Evolutionary conservation across 257 asterid species (phyloP).

Genomic region (Scutellaria baicalensis): DNA sequence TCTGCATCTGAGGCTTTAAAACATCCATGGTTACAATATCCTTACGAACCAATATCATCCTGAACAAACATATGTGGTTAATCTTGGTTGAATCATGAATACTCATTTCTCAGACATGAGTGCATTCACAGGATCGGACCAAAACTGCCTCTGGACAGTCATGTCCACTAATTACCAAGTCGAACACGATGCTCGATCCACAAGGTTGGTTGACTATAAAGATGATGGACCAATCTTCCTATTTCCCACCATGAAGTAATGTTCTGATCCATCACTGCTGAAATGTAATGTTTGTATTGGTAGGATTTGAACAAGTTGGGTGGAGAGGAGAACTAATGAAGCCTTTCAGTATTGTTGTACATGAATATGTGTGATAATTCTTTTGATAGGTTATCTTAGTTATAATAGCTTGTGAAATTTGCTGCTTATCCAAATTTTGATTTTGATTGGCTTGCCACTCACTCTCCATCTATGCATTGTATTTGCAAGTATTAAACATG

Average conservation of each 20-base stretch:
- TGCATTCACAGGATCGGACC: conserved; percentile 8
- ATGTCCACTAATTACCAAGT: background rate
- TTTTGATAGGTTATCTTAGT: conserved; percentile 33
- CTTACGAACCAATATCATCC: conserved; percentile 78
- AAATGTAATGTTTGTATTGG: conserved; percentile 31
- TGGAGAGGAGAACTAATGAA: conserved; percentile 23
- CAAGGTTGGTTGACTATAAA: conserved; percentile 19
- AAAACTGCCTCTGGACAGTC: background rate
- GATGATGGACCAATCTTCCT: background rate
- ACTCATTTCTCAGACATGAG: background rate
- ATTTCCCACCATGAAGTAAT: conserved; percentile 21
- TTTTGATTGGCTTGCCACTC: conserved; percentile 9
- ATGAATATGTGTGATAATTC: conserved; percentile 45
- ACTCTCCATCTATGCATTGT: conserved; percentile 9
- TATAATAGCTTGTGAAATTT: conserved; percentile 36
- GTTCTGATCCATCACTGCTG: conserved; percentile 10
- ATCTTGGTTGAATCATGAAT: background rate
- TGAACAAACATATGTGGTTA: conserved; percentile 11
- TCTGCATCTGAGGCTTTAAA: conserved; percentile 90
- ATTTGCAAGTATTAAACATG: background rate
- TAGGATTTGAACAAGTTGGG: conserved; percentile 26
- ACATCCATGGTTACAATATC: conserved; percentile 91
- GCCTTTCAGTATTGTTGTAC: conserved; percentile 49
- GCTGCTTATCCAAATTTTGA: conserved; percentile 46
- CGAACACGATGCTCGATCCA: background rate